phyloP scores from a whole-genome alignment of 2,329 filamentous ascomycete species.

The Ophiostoma tasmaniense region DNA sequence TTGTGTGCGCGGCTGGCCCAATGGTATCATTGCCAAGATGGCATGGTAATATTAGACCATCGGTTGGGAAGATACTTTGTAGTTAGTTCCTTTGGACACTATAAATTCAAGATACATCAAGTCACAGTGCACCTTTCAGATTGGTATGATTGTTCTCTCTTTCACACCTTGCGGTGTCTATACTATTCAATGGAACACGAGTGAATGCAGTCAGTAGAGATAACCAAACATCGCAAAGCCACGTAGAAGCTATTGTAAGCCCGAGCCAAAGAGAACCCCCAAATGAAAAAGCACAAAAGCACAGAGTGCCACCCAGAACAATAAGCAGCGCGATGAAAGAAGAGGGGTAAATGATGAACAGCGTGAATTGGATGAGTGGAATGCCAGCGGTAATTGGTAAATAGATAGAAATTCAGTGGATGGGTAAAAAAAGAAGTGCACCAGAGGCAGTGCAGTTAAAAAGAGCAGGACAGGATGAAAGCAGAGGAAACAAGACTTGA shows the following conservation, averaged over 20 bases:
- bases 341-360: not conserved
- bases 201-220: not conserved
- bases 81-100: not conserved
- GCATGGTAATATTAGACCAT: constrained; percentile 46
- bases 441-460: not conserved
- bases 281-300: not conserved
- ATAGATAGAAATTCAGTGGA: not conserved
- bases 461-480: not conserved
- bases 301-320: not conserved
- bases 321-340: not conserved
- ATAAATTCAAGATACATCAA: not conserved
- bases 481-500: not conserved
- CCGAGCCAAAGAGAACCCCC: not conserved
- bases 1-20: constrained; percentile 50
- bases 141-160: not conserved
- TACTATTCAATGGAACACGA: not conserved
- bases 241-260: not conserved
- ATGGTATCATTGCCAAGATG: constrained; percentile 46
- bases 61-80: not conserved
- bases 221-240: not conserved
- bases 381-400: not conserved
- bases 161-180: not conserved
- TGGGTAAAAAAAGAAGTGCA: not conserved
- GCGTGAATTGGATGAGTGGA: not conserved
- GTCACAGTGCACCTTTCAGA: not conserved